Evolutionary conservation across 2,329 filamentous ascomycete genomes (phyloP), one percentile per base, ranked within the genome.

Genomic region (Monilinia laxa): DNA sequence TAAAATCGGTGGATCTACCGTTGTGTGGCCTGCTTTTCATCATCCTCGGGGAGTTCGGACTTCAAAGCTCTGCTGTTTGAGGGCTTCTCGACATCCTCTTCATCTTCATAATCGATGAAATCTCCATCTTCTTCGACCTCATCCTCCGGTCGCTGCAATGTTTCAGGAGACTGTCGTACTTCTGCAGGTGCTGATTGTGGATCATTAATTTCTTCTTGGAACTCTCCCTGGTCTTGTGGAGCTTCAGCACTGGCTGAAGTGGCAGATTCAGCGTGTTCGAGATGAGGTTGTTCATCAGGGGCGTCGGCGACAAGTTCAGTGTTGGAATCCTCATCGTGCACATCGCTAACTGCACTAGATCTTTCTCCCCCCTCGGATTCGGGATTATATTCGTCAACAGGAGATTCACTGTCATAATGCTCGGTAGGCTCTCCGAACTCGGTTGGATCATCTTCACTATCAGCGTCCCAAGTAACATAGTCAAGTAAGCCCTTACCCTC

Each of bases 401-500:
- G 28, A 25, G 63, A 53, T 62, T 70, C 57, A 25, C 62, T 57
- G 23, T 49, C 54, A 54, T 45, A 31, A 28, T 66, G 53, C n/a
- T 65, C 64, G 54, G 59, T 56, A 14, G 35, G 55, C 35, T 69
- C 62, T 42, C 40, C 59, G 45, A 68, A 63, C 40, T 73, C 71
- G 7, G 71, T 68, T n/a, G 69, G 47, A 54, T 66, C 68, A 20
- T 65, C 64, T 28, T 74, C 70, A 53, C 70, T 73, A 16, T 70
- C 68, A 23, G 71, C 71, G 25, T 73, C 67, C 73, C 72, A 76
- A 14, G 66, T 47, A n/a, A 70, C 42, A 35, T 73, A 65, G 40
- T 74, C 70, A 23, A 73, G 71, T 18, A 77, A 65, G 16, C 86
- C 86, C 75, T 85, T 84, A 23, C 87, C 85, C 71, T 85, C 80